phyloP scores from a whole-genome alignment of 1,284 basidiomycete genomes.

The Sutorius eximius region DNA sequence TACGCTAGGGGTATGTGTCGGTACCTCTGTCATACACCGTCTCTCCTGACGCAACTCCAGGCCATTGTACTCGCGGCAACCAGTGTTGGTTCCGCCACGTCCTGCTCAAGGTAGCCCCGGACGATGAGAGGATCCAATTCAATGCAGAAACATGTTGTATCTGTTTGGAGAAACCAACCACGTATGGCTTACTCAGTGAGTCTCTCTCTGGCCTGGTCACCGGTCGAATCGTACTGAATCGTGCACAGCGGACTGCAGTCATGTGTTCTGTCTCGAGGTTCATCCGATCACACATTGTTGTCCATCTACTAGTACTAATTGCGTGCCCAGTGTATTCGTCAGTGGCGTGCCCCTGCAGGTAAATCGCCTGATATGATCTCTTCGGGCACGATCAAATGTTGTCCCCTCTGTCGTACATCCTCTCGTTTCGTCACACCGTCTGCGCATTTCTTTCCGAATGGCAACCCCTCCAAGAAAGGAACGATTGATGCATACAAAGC shows the following conservation, averaged over 20 bases:
- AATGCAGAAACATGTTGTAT: slow-evolving; percentile 56
- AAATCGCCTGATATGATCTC: slow-evolving; percentile 51
- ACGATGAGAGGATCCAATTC: slow-evolving; percentile 25
- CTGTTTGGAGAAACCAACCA: slow-evolving; percentile 67
- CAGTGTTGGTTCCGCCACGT: slow-evolving; percentile 72
- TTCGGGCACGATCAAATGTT: slow-evolving; percentile 65
- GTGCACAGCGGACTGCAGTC: slow-evolving; percentile 60
- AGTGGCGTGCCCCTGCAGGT: slow-evolving; percentile 62
- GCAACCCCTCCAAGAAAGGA: slow-evolving; percentile 50
- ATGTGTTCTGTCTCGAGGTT: slow-evolving; percentile 71
- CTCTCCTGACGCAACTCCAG: slow-evolving; percentile 31
- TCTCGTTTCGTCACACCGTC: slow-evolving; percentile 71
- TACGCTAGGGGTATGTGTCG: slow-evolving; percentile 52
- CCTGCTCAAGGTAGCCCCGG: slow-evolving; percentile 27
- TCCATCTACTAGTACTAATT: slow-evolving; percentile 9
- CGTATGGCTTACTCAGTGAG: slow-evolving; percentile 68
- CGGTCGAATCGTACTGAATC: slow-evolving; percentile 10
- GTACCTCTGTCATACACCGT: background rate
- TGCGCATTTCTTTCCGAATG: slow-evolving; percentile 58
- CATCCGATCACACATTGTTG: slow-evolving; percentile 13
- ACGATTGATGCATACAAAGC: slow-evolving; percentile 59
- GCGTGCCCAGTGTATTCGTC: slow-evolving; percentile 60
- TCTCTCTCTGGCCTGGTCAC: background rate
- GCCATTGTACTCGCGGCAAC: slow-evolving; percentile 65
- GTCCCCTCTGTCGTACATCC: slow-evolving; percentile 66